phyloP scores from a whole-genome alignment of 805 yeast species.

The Candida michaelii region DNA sequence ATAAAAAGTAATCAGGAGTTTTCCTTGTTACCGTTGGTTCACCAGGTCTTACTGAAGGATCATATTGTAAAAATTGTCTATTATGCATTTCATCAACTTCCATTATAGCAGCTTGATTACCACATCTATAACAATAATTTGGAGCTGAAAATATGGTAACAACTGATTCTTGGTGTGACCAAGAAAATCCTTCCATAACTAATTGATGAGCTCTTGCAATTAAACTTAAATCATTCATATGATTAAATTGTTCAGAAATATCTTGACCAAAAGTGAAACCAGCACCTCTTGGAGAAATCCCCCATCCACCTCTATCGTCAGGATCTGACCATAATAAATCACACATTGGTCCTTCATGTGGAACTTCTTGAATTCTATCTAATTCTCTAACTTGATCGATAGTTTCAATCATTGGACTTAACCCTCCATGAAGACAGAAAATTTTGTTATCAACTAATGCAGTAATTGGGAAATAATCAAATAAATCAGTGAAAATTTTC shows the following conservation, averaged over 20 bases:
- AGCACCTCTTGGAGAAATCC: constrained; percentile 96
- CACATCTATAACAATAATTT: constrained; percentile 95
- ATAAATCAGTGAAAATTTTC: constrained; percentile 88
- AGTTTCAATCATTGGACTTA: constrained; percentile 92
- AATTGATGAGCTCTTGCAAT: constrained; percentile 95
- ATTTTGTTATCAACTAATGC: constrained; percentile 89
- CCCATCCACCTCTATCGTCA: constrained; percentile 98
- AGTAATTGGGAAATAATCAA: constrained; percentile 91
- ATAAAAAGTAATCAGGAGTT: constrained; percentile 95
- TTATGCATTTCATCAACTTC: constrained; percentile 94
- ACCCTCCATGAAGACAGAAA: constrained; percentile 92
- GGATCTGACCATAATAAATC: constrained; percentile 97
- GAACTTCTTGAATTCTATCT: constrained; percentile 92
- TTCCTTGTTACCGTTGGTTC: constrained; percentile 97
- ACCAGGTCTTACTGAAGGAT: constrained; percentile 95
- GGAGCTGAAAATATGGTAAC: constrained; percentile 96
- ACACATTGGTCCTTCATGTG: constrained; percentile 98
- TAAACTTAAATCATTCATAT: constrained; percentile 77
- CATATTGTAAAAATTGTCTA: constrained; percentile 91
- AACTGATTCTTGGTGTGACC: constrained; percentile 93
- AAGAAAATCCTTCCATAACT: constrained; percentile 96
- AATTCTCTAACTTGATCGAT: constrained; percentile 89
- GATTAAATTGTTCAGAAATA: constrained; percentile 90
- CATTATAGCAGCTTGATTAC: constrained; percentile 97
- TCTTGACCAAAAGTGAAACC: constrained; percentile 98